phyloP scores from a whole-genome alignment of 495 filamentous ascomycete genomes.

The Mytilinidion resinicola region DNA sequence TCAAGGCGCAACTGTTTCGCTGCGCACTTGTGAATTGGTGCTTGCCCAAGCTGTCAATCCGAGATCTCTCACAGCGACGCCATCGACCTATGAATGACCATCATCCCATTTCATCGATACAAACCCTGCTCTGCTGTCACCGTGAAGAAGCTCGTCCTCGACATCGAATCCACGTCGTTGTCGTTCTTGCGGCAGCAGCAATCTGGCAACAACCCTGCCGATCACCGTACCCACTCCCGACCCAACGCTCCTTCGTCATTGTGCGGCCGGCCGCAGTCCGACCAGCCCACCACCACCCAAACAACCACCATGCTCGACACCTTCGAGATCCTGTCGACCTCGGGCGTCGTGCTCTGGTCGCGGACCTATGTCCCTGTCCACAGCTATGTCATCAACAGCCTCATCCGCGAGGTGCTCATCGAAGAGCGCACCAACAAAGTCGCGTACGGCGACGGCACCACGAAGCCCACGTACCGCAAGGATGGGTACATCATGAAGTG shows the following conservation, averaged over 20 bases:
- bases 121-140: no score
- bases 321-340: slow-evolving; percentile 93
- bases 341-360: slow-evolving; percentile 95
- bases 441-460: slow-evolving; percentile 50
- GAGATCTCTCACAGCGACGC: no score
- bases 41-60: no score
- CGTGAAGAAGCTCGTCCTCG: no score
- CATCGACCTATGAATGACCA: no score
- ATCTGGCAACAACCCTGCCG: slow-evolving; percentile 1
- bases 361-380: slow-evolving; percentile 74
- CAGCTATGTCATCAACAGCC: slow-evolving; percentile 79
- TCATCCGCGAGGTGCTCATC: slow-evolving; percentile 95
- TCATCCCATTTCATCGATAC: no score
- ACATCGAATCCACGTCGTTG: no score
- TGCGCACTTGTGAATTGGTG: no score
- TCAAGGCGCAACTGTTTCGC: no score
- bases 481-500: slow-evolving; percentile 95
- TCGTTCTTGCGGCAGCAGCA: no score
- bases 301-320: slow-evolving; percentile 70
- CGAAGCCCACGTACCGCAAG: slow-evolving; percentile 71
- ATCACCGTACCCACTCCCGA: neutral
- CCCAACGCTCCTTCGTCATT: neutral
- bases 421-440: slow-evolving; percentile 68
- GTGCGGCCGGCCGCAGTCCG: neutral
- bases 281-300: neutral